phyloP scores from a whole-genome alignment of 2,329 filamentous ascomycete species.

The Plenodomus lindquistii region DNA sequence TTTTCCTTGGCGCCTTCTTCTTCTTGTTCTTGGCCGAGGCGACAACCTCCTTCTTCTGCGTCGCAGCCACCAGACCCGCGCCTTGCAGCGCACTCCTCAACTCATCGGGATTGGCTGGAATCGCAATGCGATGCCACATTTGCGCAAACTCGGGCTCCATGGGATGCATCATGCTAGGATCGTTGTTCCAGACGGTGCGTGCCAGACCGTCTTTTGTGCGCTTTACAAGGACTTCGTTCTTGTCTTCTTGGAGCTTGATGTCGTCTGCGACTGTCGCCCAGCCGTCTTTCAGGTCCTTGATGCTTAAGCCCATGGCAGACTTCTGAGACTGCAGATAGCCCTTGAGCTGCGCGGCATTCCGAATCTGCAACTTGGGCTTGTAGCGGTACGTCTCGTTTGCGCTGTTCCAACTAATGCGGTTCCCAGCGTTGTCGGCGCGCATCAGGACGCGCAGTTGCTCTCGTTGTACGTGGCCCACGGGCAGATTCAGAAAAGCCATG shows the following conservation, averaged over 20 bases:
- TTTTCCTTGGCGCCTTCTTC: conserved; percentile 73
- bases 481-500: conserved; percentile 77
- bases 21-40: conserved; percentile 68
- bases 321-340: conserved; percentile 79
- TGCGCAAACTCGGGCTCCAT: conserved; percentile 82
- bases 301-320: conserved; percentile 77
- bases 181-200: conserved; percentile 81
- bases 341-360: conserved; percentile 75
- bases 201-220: conserved; percentile 89
- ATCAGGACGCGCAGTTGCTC: conserved; percentile 67
- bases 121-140: conserved; percentile 79
- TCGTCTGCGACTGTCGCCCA: conserved; percentile 84
- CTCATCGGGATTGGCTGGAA: conserved; percentile 72
- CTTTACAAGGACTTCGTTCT: conserved; percentile 81
- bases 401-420: conserved; percentile 63
- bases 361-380: conserved; percentile 81
- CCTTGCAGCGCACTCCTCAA: conserved; percentile 76
- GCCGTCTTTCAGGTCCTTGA: conserved; percentile 93
- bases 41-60: conserved; percentile 69
- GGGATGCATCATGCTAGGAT: conserved; percentile 72
- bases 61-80: conserved; percentile 82
- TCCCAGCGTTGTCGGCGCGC: conserved; percentile 58
- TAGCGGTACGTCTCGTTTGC: conserved; percentile 76
- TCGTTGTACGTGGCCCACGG: conserved; percentile 62
- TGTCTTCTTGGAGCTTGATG: conserved; percentile 75